phyloP scores from a whole-genome alignment of 441 rosid genomes.

The Flueggea neowawraea region DNA sequence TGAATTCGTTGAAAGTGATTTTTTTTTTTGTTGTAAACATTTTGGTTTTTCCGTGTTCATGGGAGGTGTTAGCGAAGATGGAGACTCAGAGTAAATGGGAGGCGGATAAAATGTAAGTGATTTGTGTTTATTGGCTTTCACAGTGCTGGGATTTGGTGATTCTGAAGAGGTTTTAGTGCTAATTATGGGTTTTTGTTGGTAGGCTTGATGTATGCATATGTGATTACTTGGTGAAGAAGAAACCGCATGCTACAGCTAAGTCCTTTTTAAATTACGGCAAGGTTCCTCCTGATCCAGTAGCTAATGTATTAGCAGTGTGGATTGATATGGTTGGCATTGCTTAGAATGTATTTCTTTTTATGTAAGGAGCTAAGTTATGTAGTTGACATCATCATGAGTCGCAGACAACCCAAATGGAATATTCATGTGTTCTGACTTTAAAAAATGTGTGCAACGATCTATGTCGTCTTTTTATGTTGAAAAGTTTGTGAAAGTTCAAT shows the following conservation, averaged over 20 bases:
- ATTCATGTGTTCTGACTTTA: no score
- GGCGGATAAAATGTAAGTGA: slow-evolving; percentile 62
- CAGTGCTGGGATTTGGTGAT: background rate
- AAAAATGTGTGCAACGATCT: no score
- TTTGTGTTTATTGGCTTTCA: background rate
- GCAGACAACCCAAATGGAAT: no score
- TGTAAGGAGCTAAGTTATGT: no score
- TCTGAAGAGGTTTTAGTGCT: slow-evolving; percentile 1
- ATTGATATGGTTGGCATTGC: no score
- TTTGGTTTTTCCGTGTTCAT: slow-evolving; percentile 15
- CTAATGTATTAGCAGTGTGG: slow-evolving; percentile 27
- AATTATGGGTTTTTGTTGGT: slow-evolving; percentile 10
- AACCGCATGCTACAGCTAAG: slow-evolving; percentile 76
- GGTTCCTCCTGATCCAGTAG: slow-evolving; percentile 95
- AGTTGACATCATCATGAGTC: no score
- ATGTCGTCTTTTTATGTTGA: no score
- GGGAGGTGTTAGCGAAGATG: slow-evolving; percentile 19
- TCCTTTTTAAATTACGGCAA: slow-evolving; percentile 97
- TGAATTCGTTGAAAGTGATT: background rate
- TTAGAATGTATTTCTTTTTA: no score
- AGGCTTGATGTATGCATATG: slow-evolving; percentile 98
- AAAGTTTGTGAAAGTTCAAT: no score
- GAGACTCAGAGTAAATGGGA: slow-evolving; percentile 72
- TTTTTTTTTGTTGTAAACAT: slow-evolving; percentile 21
- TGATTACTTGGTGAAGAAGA: slow-evolving; percentile 95